A percentile compares a stretch with the other conserved stretches of the same genome.
These are phyloP conservation scores for Hypholoma sublateritium DNA, from an alignment of 768 basidiomycete genomes.

Conservation along the genomic window DNA sequence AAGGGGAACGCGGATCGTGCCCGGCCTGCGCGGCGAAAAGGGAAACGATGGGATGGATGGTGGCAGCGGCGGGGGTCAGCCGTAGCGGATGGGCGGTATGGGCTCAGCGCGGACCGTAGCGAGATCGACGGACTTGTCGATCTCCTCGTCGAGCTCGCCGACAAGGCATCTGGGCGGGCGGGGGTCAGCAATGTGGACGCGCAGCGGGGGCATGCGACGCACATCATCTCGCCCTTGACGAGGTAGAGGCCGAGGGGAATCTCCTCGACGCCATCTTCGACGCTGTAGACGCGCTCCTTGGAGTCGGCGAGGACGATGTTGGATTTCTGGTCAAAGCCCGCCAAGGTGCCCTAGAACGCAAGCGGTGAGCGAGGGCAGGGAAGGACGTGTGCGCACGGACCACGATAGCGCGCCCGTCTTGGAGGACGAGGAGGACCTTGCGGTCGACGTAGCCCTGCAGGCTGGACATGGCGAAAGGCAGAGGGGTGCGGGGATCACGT, in stretches of 20 bases:
- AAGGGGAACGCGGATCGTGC: background rate
- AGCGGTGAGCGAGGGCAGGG: background rate
- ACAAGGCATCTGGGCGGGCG: conserved; percentile 57
- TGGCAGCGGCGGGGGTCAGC: conserved; percentile 17
- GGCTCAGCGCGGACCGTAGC: conserved; percentile 85
- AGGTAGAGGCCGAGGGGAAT: conserved; percentile 93
- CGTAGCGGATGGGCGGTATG: conserved; percentile 79
- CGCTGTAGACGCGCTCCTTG: conserved; percentile 89
- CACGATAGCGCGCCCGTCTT: conserved; percentile 94
- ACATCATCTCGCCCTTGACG: conserved; percentile 99
- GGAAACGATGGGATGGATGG: background rate
- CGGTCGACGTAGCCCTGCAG: conserved; percentile 92
- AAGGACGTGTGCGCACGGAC: conserved; percentile 46
- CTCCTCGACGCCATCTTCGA: conserved; percentile 93
- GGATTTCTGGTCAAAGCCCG: conserved; percentile 93
- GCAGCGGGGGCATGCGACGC: conserved; percentile 31
- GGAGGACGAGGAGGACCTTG: conserved; percentile 89
- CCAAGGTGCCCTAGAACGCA: conserved; percentile 71
- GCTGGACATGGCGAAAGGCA: conserved; percentile 65
- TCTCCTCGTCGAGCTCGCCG: conserved; percentile 81
- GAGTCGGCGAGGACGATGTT: conserved; percentile 95
- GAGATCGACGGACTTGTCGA: conserved; percentile 76
- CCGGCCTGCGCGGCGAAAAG: background rate
- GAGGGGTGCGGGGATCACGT: conserved; percentile 11
- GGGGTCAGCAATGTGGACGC: conserved; percentile 5